Conservation (phyloP, 177 flowering plant species). For the Vitis hybrid region DNA sequence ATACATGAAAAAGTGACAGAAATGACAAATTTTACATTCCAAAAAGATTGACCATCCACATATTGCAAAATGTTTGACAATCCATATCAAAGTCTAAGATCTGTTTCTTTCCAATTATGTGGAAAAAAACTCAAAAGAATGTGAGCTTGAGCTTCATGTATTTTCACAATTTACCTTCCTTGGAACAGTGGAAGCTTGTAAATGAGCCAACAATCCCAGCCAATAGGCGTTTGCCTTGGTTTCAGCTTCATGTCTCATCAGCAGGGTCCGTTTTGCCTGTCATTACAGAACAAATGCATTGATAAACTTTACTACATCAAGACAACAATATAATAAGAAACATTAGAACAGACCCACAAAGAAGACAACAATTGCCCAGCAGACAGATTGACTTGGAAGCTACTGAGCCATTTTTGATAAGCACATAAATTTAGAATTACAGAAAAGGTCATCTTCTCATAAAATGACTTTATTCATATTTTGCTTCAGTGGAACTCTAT, state of each 20-base stretch:
- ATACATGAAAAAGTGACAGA: neutral
- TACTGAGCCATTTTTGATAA: neutral
- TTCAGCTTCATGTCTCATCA: slow-evolving; percentile 99
- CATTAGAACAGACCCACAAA: too few species aligned
- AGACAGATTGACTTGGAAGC: too few species aligned
- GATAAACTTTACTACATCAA: neutral
- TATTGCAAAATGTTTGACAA: too few species aligned
- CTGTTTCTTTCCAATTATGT: neutral
- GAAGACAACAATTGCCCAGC: too few species aligned
- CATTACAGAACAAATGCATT: slow-evolving; percentile 3
- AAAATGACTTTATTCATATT: slow-evolving; percentile 1
- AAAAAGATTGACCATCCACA: too few species aligned
- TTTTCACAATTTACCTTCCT: slow-evolving; percentile 62
- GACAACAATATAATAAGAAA: neutral
- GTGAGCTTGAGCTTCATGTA: neutral
- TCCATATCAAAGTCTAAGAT: too few species aligned
- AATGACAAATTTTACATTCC: neutral
- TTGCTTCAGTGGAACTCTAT: neutral
- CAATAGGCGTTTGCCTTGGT: slow-evolving; percentile 95
- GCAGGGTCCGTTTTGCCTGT: slow-evolving; percentile 89
- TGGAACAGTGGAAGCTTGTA: slow-evolving; percentile 91
- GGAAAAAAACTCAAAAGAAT: neutral
- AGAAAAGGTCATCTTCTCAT: neutral
- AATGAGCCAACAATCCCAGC: slow-evolving; percentile 93
- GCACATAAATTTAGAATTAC: neutral